Percentiles rank a stretch among this genome's conserved stretches.
Evolutionary conservation across 345 rosid genomes (phyloP).

Genomic region (Aquilaria malaccensis): DNA sequence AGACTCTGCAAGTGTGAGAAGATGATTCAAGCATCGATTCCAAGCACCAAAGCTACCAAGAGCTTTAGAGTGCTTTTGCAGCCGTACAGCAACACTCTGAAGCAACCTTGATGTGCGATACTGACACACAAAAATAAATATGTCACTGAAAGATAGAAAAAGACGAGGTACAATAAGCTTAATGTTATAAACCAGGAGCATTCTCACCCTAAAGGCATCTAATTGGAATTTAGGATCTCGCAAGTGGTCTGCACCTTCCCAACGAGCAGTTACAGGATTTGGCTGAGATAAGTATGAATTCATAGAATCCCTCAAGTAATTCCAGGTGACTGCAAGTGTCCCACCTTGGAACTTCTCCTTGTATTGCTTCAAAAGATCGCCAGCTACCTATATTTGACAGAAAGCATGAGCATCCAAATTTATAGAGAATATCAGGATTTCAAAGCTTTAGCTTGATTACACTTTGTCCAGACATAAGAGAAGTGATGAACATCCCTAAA

Average conservation of each 20-base stretch:
- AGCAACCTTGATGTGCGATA: slow-evolving; percentile 93
- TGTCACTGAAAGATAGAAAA: not conserved
- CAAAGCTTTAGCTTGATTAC: too few relatives aligned
- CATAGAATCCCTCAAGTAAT: slow-evolving; percentile 93
- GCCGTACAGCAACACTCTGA: slow-evolving; percentile 78
- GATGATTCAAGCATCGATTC: slow-evolving; percentile 99
- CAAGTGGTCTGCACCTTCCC: slow-evolving; percentile 94
- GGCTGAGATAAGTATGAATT: slow-evolving; percentile 83
- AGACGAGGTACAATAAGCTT: not conserved
- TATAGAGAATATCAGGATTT: too few relatives aligned
- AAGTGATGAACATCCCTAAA: too few relatives aligned
- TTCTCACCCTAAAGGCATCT: slow-evolving; percentile 93
- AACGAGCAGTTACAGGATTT: slow-evolving; percentile 87
- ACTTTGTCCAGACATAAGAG: too few relatives aligned
- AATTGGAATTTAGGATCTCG: slow-evolving; percentile 90
- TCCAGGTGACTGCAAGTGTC: slow-evolving; percentile 88
- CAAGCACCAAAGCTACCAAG: slow-evolving; percentile 96
- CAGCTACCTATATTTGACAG: slow-evolving; percentile 64
- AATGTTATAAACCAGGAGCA: not conserved
- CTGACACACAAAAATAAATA: slow-evolving; percentile 30
- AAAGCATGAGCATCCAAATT: not conserved
- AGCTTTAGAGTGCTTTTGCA: slow-evolving; percentile 67
- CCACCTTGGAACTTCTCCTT: slow-evolving; percentile 94
- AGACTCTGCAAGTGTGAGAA: slow-evolving; percentile 92
- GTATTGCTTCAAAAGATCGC: slow-evolving; percentile 81